A percentile compares a stretch with the other conserved stretches of the same genome.
phyloP scores from a whole-genome alignment of 139 green algal genomes.

The Haematococcus lacustris region DNA sequence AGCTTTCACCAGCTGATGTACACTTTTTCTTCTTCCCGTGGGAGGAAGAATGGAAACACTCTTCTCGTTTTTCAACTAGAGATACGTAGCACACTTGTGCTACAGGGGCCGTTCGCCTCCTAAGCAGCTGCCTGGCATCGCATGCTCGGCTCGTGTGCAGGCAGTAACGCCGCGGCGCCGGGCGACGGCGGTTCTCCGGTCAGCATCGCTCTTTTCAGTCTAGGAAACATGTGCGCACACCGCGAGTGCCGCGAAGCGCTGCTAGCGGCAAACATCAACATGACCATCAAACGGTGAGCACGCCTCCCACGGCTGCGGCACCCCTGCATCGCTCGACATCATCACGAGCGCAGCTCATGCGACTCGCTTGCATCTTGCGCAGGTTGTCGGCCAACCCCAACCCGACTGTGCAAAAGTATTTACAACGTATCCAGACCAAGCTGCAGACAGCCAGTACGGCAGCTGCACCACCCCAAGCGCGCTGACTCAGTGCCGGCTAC shows the following conservation, averaged over 20 bases:
- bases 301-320: not conserved
- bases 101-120: no score
- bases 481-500: no score
- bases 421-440: slow-evolving; percentile 49
- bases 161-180: not conserved
- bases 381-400: slow-evolving; percentile 14
- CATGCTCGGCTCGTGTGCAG: no score
- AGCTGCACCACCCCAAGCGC: no score
- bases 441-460: no score
- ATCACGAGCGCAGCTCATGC: not conserved
- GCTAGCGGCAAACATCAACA: slow-evolving; percentile 4
- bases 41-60: no score
- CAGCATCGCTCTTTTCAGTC: slow-evolving; percentile 85
- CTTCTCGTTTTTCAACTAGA: no score
- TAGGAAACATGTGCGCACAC: slow-evolving; percentile 81
- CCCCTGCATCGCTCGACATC: not conserved
- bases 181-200: slow-evolving; percentile 47
- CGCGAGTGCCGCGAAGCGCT: slow-evolving; percentile 20
- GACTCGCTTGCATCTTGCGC: not conserved
- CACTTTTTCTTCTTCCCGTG: no score
- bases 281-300: slow-evolving; percentile 3
- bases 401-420: slow-evolving; percentile 28
- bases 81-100: no score
- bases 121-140: no score
- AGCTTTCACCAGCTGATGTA: no score